Evolutionary conservation across 179 eudicot species (phyloP).

Genomic region (Beta lomatogona): DNA sequence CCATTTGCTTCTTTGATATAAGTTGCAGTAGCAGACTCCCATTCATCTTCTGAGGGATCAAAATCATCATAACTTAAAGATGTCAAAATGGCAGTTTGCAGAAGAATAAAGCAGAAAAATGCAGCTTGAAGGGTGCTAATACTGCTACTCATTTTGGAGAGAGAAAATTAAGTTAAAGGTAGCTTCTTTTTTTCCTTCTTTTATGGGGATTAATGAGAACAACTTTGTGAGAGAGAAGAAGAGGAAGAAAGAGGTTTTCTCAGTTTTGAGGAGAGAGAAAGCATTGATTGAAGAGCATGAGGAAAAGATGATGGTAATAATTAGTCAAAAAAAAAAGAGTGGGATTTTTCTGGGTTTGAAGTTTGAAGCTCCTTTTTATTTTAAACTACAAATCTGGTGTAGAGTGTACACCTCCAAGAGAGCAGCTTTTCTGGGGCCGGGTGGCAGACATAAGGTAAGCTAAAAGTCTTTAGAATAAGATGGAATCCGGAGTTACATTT

Average conservation of each 20-base stretch:
- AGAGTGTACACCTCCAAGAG: neutral
- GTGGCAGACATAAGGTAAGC: constrained; percentile 31
- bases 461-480: constrained; percentile 20
- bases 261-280: constrained; percentile 10
- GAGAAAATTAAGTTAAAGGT: neutral
- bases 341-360: constrained; percentile 16
- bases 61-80: constrained; percentile 35
- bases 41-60: constrained; percentile 41
- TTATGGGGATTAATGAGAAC: constrained; percentile 5
- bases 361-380: neutral
- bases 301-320: neutral
- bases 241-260: constrained; percentile 6
- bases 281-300: neutral
- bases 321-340: constrained; percentile 27
- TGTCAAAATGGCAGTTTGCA: constrained; percentile 14
- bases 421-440: neutral
- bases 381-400: neutral
- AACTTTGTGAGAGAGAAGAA: neutral
- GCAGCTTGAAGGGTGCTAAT: constrained; percentile 19
- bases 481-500: neutral
- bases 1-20: constrained; percentile 47
- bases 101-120: constrained; percentile 17
- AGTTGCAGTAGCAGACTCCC: constrained; percentile 61
- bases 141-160: constrained; percentile 21
- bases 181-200: neutral